These are phyloP conservation scores for Globisporangium cylindrosporum DNA, from an alignment of 352 stramenopile species.

Conservation along the genomic window DNA sequence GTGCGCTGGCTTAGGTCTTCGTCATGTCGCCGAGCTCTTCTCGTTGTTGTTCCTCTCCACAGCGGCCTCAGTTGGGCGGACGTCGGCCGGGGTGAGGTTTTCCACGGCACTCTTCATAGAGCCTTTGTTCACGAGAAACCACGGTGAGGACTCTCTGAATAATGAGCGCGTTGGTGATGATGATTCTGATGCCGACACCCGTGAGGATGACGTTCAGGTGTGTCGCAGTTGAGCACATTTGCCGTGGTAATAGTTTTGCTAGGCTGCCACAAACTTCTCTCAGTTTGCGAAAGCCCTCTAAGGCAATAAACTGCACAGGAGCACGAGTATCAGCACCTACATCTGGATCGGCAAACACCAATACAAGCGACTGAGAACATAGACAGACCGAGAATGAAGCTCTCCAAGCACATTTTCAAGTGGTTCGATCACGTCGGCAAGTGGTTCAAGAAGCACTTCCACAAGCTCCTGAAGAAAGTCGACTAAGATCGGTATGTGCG, in stretches of 20 bases:
- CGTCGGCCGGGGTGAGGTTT: too few species aligned
- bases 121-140: too few species aligned
- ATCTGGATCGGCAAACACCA: background rate
- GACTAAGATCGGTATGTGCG: too few species aligned
- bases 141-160: too few species aligned
- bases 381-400: background rate
- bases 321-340: background rate
- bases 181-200: background rate
- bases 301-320: background rate
- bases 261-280: background rate
- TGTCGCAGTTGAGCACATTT: background rate
- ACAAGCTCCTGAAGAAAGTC: background rate
- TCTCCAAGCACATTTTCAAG: background rate
- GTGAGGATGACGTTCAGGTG: too few species aligned
- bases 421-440: background rate
- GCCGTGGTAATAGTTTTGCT: too few species aligned
- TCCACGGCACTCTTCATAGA: too few species aligned
- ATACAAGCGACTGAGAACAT: background rate
- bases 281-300: background rate
- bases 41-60: too few species aligned
- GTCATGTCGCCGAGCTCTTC: too few species aligned
- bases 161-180: too few species aligned
- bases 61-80: too few species aligned
- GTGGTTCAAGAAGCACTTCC: conserved; percentile 4
- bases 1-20: too few species aligned